phyloP scores from a whole-genome alignment of 2,329 filamentous ascomycete genomes.

The Leptoxyphium fumago region DNA sequence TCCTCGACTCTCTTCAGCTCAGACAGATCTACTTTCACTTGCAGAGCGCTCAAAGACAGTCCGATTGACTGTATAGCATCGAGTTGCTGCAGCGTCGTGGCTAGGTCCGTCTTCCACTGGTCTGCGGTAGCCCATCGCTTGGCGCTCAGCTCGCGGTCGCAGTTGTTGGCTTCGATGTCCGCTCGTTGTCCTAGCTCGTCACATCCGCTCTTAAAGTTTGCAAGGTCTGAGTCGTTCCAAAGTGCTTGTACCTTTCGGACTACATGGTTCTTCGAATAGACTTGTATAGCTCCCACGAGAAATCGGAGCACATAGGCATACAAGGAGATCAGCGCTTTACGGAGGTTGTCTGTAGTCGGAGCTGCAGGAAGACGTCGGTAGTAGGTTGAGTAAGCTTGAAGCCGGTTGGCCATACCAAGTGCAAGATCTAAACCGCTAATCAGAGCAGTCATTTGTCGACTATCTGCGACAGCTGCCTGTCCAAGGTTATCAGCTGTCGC shows the following conservation, averaged over 20 bases:
- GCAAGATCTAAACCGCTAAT: constrained; percentile 1
- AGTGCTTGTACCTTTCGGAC: neutral
- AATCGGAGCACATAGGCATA: constrained; percentile 2
- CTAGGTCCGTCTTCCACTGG: too few relatives aligned
- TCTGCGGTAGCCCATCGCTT: too few relatives aligned
- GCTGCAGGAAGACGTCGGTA: neutral
- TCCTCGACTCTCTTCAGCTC: constrained; percentile 4
- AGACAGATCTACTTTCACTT: constrained; percentile 1
- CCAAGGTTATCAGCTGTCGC: too few relatives aligned
- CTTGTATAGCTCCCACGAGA: constrained; percentile 1
- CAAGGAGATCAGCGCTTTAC: constrained; percentile 1
- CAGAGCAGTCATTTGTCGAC: too few relatives aligned
- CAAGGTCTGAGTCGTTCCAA: neutral
- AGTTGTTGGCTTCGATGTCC: constrained; percentile 3
- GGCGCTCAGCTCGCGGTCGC: neutral
- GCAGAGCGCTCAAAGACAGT: neutral
- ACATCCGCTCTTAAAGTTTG: constrained; percentile 1
- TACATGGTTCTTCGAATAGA: neutral
- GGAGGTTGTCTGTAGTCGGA: neutral
- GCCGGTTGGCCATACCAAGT: constrained; percentile 1
- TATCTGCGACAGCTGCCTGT: too few relatives aligned
- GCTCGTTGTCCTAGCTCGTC: constrained; percentile 1
- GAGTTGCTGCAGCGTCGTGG: neutral
- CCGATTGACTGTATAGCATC: constrained; percentile 1
- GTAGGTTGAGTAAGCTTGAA: constrained; percentile 1